Conservation (phyloP, 1,284 basidiomycete species). For the Austroboletus olivaceoglutinosus region DNA sequence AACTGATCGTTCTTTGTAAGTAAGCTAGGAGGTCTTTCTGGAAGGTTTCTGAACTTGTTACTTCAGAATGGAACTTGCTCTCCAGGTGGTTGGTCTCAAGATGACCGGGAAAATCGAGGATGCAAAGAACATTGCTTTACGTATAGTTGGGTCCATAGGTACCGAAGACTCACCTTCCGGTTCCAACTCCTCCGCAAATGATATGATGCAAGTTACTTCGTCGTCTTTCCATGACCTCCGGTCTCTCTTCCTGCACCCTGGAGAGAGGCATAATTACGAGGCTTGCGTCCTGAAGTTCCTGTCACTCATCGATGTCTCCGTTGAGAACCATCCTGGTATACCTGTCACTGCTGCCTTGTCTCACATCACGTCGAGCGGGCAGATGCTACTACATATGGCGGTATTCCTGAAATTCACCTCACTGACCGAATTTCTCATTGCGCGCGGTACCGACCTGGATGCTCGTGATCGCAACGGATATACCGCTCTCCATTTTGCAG, state of each 20-base stretch:
- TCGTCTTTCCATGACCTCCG: slow-evolving; percentile 49
- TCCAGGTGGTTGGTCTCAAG: slow-evolving; percentile 93
- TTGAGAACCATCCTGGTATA: slow-evolving; percentile 42
- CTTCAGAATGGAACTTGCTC: slow-evolving; percentile 85
- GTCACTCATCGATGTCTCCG: slow-evolving; percentile 62
- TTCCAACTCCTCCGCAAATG: slow-evolving; percentile 32
- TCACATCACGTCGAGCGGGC: slow-evolving; percentile 63
- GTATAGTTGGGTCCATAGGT: slow-evolving; percentile 68
- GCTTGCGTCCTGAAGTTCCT: slow-evolving; percentile 78
- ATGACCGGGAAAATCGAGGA: slow-evolving; percentile 96
- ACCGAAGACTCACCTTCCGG: slow-evolving; percentile 41
- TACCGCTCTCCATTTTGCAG: slow-evolving; percentile 89
- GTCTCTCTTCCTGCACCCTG: slow-evolving; percentile 49
- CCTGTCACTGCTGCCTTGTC: slow-evolving; percentile 54
- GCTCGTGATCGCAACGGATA: slow-evolving; percentile 87
- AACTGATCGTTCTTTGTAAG: slow-evolving; percentile 82
- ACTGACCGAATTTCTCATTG: slow-evolving; percentile 72
- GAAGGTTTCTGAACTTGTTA: slow-evolving; percentile 19
- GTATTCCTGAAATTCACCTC: slow-evolving; percentile 76
- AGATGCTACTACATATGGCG: slow-evolving; percentile 87
- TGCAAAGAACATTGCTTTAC: slow-evolving; percentile 86
- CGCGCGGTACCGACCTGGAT: slow-evolving; percentile 76
- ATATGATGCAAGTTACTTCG: slow-evolving; percentile 54
- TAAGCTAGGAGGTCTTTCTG: slow-evolving; percentile 21
- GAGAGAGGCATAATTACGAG: slow-evolving; percentile 67